Conservation (phyloP, 163 green algal species). For the Coccomyxa subellipsoidea region DNA sequence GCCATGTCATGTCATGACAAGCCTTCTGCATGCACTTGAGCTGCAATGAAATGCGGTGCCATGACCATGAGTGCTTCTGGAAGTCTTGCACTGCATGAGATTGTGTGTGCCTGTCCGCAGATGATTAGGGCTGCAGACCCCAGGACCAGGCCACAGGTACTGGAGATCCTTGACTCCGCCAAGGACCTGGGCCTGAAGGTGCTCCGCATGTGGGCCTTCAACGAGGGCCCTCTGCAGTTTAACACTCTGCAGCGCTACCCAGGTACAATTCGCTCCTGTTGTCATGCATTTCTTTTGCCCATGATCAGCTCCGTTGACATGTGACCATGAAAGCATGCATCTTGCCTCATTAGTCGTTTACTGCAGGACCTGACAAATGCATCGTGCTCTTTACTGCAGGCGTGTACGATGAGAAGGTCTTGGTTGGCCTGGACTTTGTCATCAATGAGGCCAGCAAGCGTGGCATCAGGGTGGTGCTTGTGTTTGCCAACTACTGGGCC, state of each 20-base stretch:
- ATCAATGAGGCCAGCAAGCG: constrained; percentile 16
- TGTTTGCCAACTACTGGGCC: constrained; percentile 20
- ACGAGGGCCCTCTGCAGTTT: constrained; percentile 17
- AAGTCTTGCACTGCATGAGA: background rate
- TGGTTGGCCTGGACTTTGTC: constrained; percentile 12
- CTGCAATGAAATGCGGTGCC: too few relatives aligned
- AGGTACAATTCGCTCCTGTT: background rate
- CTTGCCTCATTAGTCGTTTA: background rate
- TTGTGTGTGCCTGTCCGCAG: background rate
- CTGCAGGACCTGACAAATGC: background rate
- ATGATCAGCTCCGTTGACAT: background rate
- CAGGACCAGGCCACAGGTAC: constrained; percentile 8
- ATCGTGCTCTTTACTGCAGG: background rate
- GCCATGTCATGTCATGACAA: background rate
- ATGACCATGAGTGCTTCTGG: too few relatives aligned
- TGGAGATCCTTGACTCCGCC: constrained; percentile 26
- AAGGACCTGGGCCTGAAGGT: constrained; percentile 42
- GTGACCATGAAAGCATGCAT: background rate
- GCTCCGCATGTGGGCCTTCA: constrained; percentile 36
- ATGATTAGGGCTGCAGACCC: constrained; percentile 13
- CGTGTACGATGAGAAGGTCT: constrained; percentile 11
- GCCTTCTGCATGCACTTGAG: background rate
- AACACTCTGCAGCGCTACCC: constrained; percentile 19
- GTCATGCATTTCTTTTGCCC: background rate
- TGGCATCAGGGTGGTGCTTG: constrained; percentile 16